Base-by-base conservation (phyloP, 1,139 yeast species). In the Nadsonia commutata region DNA sequence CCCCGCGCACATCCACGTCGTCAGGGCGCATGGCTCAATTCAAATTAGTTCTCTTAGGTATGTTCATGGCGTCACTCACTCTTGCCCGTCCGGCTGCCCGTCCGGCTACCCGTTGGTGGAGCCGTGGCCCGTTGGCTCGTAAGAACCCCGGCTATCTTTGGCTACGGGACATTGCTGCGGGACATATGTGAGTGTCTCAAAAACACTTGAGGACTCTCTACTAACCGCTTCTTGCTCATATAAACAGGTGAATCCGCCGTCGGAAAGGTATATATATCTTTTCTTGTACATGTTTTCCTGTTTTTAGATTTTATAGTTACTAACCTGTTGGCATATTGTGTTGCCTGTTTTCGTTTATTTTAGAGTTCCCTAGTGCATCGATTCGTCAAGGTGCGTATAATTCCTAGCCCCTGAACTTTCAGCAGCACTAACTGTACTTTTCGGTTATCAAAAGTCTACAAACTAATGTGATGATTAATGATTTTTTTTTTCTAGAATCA, bases 211-310 rank as follows among this genome's bases (percentile, higher is more conserved):
- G 2, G 20, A 9, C 5, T 5, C 5, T 31, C 9, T 17, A 18
- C 41, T 43, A 43, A 31, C 43, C 4, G 20, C 21, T n/a, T 17
- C 31, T 17, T 27, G 22, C 3, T 23, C 20, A 18, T 37, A 27
- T 31, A 36, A 39, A 20, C 41, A 53, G 85, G 98, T 16, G 98
- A 90, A 62, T 90, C 96, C 2, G 96, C 98, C 1, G 98, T 90
- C 38, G 98, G 98, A 44, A 90, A 90, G 60, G 74, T 75, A 46
- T 13, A 13, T 27, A n/a, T n/a, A n/a, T 13, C 16, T 22, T 13
- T 27, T 27, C 39, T 49, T 40, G 36, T 13, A 13, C 19, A 18
- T 36, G 20, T 7, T 21, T 21, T 1, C 27, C 18, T 21, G 56
- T 40, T 18, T 13, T 20, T 37, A 13, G 39, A 22, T 22, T 9